phyloP scores from a whole-genome alignment of 2,329 filamentous ascomycete species.

The Aureobasidium sp. region DNA sequence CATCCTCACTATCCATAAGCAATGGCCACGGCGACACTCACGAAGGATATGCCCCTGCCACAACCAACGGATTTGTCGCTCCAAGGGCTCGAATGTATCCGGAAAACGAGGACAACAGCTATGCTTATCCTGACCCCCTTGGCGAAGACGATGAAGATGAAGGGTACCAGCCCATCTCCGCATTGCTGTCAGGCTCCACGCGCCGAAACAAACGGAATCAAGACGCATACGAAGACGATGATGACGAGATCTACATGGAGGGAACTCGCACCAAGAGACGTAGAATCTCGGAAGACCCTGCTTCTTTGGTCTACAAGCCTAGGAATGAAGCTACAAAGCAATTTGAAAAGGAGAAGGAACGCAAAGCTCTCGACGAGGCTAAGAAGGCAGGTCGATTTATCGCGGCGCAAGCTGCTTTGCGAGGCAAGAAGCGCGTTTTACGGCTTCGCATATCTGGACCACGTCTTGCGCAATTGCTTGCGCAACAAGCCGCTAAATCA shows the following conservation, averaged over 20 bases:
- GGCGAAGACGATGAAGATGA: slow-evolving; percentile 25
- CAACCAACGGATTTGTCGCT: slow-evolving; percentile 21
- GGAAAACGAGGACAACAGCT: slow-evolving; percentile 20
- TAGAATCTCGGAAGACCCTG: slow-evolving; percentile 24
- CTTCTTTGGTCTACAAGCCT: slow-evolving; percentile 16
- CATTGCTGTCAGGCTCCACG: slow-evolving; percentile 18
- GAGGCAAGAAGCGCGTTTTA: slow-evolving; percentile 38
- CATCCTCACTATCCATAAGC: background rate
- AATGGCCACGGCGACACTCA: slow-evolving; percentile 17
- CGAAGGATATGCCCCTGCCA: slow-evolving; percentile 28
- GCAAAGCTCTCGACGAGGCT: slow-evolving; percentile 32
- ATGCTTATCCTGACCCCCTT: slow-evolving; percentile 24
- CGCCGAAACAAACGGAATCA: slow-evolving; percentile 20
- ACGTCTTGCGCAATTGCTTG: slow-evolving; percentile 32
- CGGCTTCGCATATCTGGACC: slow-evolving; percentile 32
- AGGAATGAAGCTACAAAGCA: slow-evolving; percentile 41
- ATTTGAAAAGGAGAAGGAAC: slow-evolving; percentile 41
- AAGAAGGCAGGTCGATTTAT: slow-evolving; percentile 39
- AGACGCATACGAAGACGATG: slow-evolving; percentile 21
- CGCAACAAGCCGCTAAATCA: slow-evolving; percentile 25
- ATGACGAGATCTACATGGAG: slow-evolving; percentile 32
- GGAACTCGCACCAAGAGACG: slow-evolving; percentile 28
- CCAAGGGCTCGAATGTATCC: slow-evolving; percentile 28
- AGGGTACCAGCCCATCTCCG: slow-evolving; percentile 7
- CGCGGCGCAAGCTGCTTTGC: slow-evolving; percentile 39